Percentiles rank a stretch among this genome's conserved stretches.
Conservation (phyloP, 2,329 filamentous ascomycete species). For the Coniochaeta sp. region DNA sequence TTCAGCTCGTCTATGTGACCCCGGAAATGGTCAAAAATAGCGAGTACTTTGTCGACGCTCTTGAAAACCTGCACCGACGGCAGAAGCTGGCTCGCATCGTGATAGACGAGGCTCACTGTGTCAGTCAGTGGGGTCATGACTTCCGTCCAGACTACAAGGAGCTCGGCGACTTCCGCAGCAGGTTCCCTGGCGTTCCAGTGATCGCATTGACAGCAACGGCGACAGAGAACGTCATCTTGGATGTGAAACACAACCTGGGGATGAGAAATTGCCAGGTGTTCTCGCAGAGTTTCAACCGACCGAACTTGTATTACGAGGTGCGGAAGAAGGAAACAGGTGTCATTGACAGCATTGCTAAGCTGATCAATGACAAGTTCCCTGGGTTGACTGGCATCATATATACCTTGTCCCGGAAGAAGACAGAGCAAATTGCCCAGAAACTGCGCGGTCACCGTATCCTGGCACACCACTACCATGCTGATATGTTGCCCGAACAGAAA, state of each 20-base stretch:
- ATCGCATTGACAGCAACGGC: constrained; percentile 96
- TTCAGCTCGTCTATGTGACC: constrained; percentile 90
- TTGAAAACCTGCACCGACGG: constrained; percentile 62
- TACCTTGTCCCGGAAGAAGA: constrained; percentile 76
- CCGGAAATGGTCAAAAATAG: constrained; percentile 95
- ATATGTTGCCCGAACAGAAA: constrained; percentile 62
- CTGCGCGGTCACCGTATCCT: constrained; percentile 59
- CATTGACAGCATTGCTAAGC: constrained; percentile 43
- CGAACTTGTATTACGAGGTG: constrained; percentile 88
- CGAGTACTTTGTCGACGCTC: constrained; percentile 53
- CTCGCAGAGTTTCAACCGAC: constrained; percentile 92
- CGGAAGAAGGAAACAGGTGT: constrained; percentile 58
- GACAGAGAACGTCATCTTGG: constrained; percentile 84
- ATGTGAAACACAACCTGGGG: constrained; percentile 85
- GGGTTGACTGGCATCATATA: constrained; percentile 87
- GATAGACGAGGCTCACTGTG: constrained; percentile 98
- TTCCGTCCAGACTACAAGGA: constrained; percentile 94
- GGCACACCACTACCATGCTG: constrained; percentile 82
- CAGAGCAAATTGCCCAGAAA: constrained; percentile 70
- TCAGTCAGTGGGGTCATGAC: constrained; percentile 98
- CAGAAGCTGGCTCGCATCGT: constrained; percentile 80
- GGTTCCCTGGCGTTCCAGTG: constrained; percentile 73
- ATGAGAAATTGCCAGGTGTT: constrained; percentile 75
- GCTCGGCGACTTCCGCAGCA: constrained; percentile 64
- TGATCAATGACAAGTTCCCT: constrained; percentile 65